Conservation (phyloP, 345 rosid genomes). For the Xanthoceras sorbifolium region DNA sequence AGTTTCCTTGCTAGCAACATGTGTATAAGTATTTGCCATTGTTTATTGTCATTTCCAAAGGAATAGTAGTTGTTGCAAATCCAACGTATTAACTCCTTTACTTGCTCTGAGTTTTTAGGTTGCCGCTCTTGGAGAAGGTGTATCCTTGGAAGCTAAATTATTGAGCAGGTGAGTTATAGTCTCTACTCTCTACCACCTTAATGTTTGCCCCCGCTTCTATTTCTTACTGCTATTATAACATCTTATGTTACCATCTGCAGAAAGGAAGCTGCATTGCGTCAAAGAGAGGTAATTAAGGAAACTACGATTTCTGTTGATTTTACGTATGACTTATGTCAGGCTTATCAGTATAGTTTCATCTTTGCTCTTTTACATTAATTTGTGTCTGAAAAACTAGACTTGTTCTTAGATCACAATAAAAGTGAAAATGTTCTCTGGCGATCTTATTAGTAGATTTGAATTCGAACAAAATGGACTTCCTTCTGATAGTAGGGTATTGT, state of each 20-base stretch:
- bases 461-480: background rate
- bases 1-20: background rate
- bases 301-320: slow-evolving; percentile 4
- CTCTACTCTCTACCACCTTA: slow-evolving; percentile 14
- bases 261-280: slow-evolving; percentile 95
- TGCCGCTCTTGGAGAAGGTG: slow-evolving; percentile 93
- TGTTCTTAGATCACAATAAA: background rate
- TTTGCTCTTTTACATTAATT: slow-evolving; percentile 9
- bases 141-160: slow-evolving; percentile 92
- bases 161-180: slow-evolving; percentile 63
- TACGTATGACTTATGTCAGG: background rate
- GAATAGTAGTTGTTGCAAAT: background rate
- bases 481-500: background rate
- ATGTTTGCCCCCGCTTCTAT: background rate
- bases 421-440: background rate
- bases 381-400: slow-evolving; percentile 1
- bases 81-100: background rate
- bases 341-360: slow-evolving; percentile 17
- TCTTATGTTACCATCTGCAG: slow-evolving; percentile 45
- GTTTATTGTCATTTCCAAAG: background rate
- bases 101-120: slow-evolving; percentile 52
- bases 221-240: slow-evolving; percentile 16
- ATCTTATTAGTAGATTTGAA: background rate
- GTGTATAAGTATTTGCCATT: background rate
- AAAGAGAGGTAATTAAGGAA: slow-evolving; percentile 71